Percentiles rank a stretch among this genome's conserved stretches.
Conservation (phyloP, 2,329 filamentous ascomycete genomes). For the Aspergillus sp. region DNA sequence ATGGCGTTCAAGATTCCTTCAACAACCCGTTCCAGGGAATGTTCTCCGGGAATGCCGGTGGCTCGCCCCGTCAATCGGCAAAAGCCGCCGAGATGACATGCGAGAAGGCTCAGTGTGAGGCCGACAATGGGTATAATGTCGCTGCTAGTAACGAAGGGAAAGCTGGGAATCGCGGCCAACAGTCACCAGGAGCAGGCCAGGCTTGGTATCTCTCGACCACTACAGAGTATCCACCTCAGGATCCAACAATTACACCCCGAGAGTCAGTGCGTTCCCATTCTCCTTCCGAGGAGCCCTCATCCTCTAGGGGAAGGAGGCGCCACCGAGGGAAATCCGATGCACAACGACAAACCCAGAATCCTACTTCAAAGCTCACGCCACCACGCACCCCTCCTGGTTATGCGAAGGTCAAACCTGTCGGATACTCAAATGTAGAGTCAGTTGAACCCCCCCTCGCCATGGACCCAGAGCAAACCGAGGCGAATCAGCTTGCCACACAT, state of each 20-base stretch:
- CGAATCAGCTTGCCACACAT: constrained; percentile 5
- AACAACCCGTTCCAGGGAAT: constrained; percentile 22
- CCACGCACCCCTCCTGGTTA: constrained; percentile 42
- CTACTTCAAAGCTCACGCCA: constrained; percentile 38
- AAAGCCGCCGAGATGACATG: background rate
- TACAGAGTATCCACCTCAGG: constrained; percentile 9
- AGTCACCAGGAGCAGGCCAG: background rate
- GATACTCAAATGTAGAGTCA: constrained; percentile 10
- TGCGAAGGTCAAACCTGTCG: constrained; percentile 20
- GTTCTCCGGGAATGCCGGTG: constrained; percentile 20
- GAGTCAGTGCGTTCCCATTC: constrained; percentile 3
- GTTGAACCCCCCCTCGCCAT: constrained; percentile 15
- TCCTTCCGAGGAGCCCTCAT: constrained; percentile 8
- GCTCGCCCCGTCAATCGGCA: constrained; percentile 8
- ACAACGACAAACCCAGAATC: constrained; percentile 30
- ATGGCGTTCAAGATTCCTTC: constrained; percentile 22
- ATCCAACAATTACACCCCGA: constrained; percentile 11
- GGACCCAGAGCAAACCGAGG: constrained; percentile 1
- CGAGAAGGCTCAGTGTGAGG: background rate
- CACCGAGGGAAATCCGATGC: constrained; percentile 38
- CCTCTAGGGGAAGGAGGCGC: constrained; percentile 26
- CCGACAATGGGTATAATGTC: background rate
- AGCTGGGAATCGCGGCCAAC: background rate
- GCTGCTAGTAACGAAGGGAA: background rate
- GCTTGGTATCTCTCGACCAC: constrained; percentile 8